Percentiles rank a stretch among this genome's conserved stretches.
Evolutionary conservation across 495 filamentous ascomycete genomes (phyloP).

Genomic region (Talaromyces stipitatus): DNA sequence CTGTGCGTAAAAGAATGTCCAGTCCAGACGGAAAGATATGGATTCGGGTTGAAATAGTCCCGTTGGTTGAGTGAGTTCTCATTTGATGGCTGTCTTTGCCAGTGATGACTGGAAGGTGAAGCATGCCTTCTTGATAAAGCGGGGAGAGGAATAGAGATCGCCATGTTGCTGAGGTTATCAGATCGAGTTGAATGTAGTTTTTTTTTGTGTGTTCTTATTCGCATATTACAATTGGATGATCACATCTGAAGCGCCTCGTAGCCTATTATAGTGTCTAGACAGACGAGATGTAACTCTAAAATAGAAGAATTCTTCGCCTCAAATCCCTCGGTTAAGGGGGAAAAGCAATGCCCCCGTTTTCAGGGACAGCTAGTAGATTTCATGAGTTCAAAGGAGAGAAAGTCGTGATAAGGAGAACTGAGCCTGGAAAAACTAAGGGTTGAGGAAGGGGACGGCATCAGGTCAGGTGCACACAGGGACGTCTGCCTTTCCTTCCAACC

Average conservation of each 20-base stretch:
- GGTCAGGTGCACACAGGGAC: not conserved
- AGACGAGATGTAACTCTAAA: not conserved
- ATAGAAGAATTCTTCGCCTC: not conserved
- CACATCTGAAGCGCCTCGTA: not conserved
- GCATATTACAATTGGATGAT: not conserved
- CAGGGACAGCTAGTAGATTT: not conserved
- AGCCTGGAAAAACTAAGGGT: not conserved
- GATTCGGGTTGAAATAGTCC: conserved; percentile 16
- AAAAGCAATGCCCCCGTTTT: not conserved
- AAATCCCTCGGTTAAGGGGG: not conserved
- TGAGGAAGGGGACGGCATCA: not conserved
- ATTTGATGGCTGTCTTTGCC: not conserved
- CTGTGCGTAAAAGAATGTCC: conserved; percentile 20
- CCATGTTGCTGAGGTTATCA: too few species aligned
- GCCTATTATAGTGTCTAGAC: not conserved
- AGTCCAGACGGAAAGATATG: conserved; percentile 10
- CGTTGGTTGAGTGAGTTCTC: conserved; percentile 1
- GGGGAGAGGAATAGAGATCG: not conserved
- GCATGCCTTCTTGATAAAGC: not conserved
- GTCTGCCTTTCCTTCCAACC: not conserved
- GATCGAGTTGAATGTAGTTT: not conserved
- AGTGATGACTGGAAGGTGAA: not conserved
- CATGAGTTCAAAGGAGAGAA: not conserved
- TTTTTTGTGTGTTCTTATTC: not conserved
- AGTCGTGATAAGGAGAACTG: not conserved